phyloP scores from a whole-genome alignment of 495 filamentous ascomycete species.

The Sordaria brevicollis region DNA sequence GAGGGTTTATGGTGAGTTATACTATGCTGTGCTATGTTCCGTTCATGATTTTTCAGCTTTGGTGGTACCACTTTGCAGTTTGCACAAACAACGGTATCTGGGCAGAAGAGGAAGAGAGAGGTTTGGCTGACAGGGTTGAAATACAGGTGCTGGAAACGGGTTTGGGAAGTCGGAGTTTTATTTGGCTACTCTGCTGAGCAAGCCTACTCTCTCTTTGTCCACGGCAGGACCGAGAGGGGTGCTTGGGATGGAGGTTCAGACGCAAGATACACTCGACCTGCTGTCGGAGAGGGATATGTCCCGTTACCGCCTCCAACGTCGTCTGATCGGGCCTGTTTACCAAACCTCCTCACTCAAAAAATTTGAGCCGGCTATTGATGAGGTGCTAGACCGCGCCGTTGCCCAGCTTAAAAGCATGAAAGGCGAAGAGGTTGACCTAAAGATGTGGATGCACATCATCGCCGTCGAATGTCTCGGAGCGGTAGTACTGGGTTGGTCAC shows the following conservation, averaged over 20 bases:
- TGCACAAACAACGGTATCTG: too few species aligned
- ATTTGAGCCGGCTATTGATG: constrained; percentile 24
- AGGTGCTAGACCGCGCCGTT: constrained; percentile 17
- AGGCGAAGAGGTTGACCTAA: constrained; percentile 25
- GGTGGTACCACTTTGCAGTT: too few species aligned
- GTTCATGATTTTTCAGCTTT: too few species aligned
- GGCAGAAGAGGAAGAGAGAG: too few species aligned
- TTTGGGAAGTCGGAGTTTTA: constrained; percentile 31
- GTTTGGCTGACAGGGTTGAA: background rate
- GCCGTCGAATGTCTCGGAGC: constrained; percentile 31
- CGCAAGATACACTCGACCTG: constrained; percentile 28
- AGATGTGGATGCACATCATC: constrained; percentile 34
- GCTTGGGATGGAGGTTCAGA: too few species aligned
- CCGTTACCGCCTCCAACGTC: constrained; percentile 30
- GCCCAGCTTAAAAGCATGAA: constrained; percentile 11
- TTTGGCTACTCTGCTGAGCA: constrained; percentile 18
- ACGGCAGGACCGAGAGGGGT: too few species aligned
- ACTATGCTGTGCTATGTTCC: too few species aligned
- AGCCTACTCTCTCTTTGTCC: constrained; percentile 13
- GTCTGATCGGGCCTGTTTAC: constrained; percentile 29
- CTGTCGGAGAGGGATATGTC: constrained; percentile 26
- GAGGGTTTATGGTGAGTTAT: constrained; percentile 31
- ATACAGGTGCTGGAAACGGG: constrained; percentile 17
- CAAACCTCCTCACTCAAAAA: constrained; percentile 23
- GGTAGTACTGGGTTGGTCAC: constrained; percentile 30